phyloP scores from a whole-genome alignment of 805 yeast species.

The Nakazawaea pomicola region DNA sequence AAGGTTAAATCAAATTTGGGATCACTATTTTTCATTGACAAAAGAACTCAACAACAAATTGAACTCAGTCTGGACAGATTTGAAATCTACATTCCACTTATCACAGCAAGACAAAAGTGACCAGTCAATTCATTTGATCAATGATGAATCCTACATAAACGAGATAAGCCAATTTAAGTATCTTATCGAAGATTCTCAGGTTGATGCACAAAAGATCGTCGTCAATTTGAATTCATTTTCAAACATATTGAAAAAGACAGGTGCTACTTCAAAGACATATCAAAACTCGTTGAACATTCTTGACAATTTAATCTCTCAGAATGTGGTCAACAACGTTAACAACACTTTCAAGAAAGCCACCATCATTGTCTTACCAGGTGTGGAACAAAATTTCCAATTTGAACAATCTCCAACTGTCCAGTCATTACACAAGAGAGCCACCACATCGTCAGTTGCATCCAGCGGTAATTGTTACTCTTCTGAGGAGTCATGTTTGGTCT shows the following conservation, averaged over 20 bases:
- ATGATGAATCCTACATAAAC: constrained; percentile 41
- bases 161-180: constrained; percentile 45
- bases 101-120: constrained; percentile 10
- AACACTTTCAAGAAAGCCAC: constrained; percentile 25
- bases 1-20: constrained; percentile 19
- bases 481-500: constrained; percentile 41
- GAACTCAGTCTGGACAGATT: constrained; percentile 31
- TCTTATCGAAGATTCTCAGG: constrained; percentile 24
- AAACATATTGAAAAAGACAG: constrained; percentile 37
- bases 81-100: constrained; percentile 21
- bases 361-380: constrained; percentile 27
- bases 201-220: constrained; percentile 25
- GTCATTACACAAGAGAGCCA: constrained; percentile 5
- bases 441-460: constrained; percentile 5
- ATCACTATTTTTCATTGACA: constrained; percentile 17
- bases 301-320: constrained; percentile 23
- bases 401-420: background rate
- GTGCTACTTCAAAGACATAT: constrained; percentile 37
- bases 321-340: constrained; percentile 13
- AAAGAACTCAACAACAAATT: constrained; percentile 27
- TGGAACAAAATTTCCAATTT: background rate
- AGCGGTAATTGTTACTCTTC: constrained; percentile 34
- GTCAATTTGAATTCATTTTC: constrained; percentile 38
- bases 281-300: constrained; percentile 32
- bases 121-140: constrained; percentile 26